phyloP scores from a whole-genome alignment of 176 grass and related monocot species.

The Themeda triandra region DNA sequence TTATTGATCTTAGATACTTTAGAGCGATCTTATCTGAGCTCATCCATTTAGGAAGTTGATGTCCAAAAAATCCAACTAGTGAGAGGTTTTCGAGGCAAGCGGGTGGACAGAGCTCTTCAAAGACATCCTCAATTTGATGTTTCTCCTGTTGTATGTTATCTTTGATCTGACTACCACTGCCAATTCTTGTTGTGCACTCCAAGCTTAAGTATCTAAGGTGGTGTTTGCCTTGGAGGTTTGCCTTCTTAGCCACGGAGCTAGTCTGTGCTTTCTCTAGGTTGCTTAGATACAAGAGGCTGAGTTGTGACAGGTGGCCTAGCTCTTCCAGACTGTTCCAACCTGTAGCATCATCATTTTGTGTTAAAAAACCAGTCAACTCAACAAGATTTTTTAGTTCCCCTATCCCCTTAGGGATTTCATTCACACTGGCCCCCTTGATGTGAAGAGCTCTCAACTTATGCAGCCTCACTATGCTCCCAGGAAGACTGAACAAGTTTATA shows the following conservation, averaged over 20 bases:
- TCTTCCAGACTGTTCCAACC: constrained; percentile 39
- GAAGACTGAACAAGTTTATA: constrained; percentile 27
- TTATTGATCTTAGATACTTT: neutral
- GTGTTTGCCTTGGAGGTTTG: constrained; percentile 28
- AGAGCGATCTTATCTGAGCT: neutral
- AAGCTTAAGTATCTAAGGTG: constrained; percentile 38
- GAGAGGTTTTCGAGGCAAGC: constrained; percentile 33
- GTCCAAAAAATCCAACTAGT: constrained; percentile 36
- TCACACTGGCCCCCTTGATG: constrained; percentile 29
- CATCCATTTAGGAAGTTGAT: constrained; percentile 29
- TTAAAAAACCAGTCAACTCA: constrained; percentile 35
- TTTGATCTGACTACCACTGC: neutral
- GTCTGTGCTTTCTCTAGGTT: constrained; percentile 31
- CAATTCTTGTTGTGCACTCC: neutral
- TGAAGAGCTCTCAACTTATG: constrained; percentile 40
- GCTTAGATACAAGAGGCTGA: constrained; percentile 22
- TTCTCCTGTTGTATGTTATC: constrained; percentile 2
- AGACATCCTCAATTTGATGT: constrained; percentile 30
- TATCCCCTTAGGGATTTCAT: constrained; percentile 33
- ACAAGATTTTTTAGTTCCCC: constrained; percentile 37
- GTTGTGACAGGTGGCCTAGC: constrained; percentile 27
- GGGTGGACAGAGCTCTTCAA: constrained; percentile 42
- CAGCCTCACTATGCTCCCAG: constrained; percentile 34
- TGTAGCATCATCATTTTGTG: neutral
- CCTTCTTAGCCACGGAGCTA: constrained; percentile 26